Evolutionary conservation across 169 alveolate species (phyloP), one percentile per base, ranked within the genome.

Genomic region (Cryptosporidium sp.): DNA sequence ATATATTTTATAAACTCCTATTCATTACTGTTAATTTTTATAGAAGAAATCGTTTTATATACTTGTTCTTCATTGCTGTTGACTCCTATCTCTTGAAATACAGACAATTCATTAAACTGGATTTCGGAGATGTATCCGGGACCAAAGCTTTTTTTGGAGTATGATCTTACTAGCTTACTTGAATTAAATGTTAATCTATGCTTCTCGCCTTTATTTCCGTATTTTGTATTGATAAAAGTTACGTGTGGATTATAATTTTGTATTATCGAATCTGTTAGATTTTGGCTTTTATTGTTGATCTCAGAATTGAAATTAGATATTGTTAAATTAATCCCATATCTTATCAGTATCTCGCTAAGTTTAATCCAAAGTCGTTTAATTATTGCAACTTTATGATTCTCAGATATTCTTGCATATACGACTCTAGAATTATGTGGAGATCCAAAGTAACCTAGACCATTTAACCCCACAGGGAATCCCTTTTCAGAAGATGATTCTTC

Each of bases 171-270:
- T 9, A 80, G 50, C n/a, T 62, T 62, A 29, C 69, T 80, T 0
- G 75, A 59, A 41, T 80, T 33, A 48, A 80, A 62, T 18, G 89
- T 61, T 61, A 18, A 31, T 62, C 35, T 65, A 9, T 16, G 33
- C 7, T 59, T 65, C 14, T 43, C 52, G 5, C 51, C 18, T 33
- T 33, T 67, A n/a, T 29, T n/a, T 8, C 89, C 89, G 21, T 80
- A 80, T 62, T 80, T 80, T 21, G 89, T 80, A 48, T 80, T 80
- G 12, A 80, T 80, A 39, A 80, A 62, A 18, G 89, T 80, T 35
- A 80, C 75, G 16, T 80, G 89, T 45, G 89, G 89, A 10, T 37
- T 80, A 50, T 45, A 80, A n/a, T 41, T 23, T 35, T 80, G 59
- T 43, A 16, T 39, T 18, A 80, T 14, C 4, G 23, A 2, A 41